Evolutionary conservation across 1,284 basidiomycete genomes (phyloP), one percentile per base, ranked within the genome.

Genomic region (Bjerkandera adusta): DNA sequence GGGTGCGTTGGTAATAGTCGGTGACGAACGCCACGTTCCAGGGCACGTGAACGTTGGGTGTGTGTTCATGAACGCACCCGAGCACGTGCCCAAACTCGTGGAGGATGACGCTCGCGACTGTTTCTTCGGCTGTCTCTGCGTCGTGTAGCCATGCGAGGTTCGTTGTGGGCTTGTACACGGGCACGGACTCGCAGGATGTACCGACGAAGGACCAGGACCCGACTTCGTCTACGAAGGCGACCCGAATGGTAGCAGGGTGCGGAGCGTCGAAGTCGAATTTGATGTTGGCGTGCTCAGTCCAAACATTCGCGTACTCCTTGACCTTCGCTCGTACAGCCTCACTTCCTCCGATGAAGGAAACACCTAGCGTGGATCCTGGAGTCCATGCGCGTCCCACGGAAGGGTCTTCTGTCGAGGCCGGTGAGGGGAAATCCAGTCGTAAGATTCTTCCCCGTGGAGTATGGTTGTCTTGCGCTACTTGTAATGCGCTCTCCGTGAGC

Each of bases 71-170:
- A 11, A 42, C 18, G 26, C 39, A 42, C 5, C 39, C 39, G 16
- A 42, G 24, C 6, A 16, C 39, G 16, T 42, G 39, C 12, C 39
- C 39, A 16, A 42, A 42, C 26, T 42, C 24, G 39, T 42, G 39
- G 10, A 30, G 5, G 26, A 32, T 30, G 5, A 20, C 18, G 6
- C 39, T 5, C 5, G 24, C 8, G 39, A 42, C 13, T 5, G 6
- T 11, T 8, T 26, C 26, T 6, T 42, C 39, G 5, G 8, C 5
- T n/a, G 26, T 42, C 13, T 27, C n/a, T n/a, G n/a, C n/a, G 27
- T 42, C 39, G 12, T 5, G 26, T n/a, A 42, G 24, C 39, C 26
- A 26, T 5, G 24, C 39, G 25, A 42, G 24, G 25, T 42, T 42
- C 39, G 30, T 42, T 7, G 39, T 42, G 24, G 22, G 26, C 6